Base-by-base conservation (phyloP, 176 grass and related monocot genomes). In the Secale cereale region DNA sequence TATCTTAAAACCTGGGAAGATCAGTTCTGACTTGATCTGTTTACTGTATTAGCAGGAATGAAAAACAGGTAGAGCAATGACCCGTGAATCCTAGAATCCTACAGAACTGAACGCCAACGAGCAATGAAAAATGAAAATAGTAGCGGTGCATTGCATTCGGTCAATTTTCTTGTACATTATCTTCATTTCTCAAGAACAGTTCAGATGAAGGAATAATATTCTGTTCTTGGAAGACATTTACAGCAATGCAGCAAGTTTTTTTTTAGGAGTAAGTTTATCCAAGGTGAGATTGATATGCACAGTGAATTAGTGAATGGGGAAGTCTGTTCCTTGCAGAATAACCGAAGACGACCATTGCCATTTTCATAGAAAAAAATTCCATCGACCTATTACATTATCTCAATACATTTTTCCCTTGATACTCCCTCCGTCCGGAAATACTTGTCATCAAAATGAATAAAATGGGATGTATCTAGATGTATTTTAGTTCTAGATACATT, bases 351-450 rank as follows among this genome's bases (percentile, higher is more conserved):
- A 40, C 4, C 16, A 54, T 17, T 52, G 52, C 64, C 30, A n/a
- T 85, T 61, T 71, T 37, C 29, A 29, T n/a, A 20, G 29, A 86
- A 29, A 19, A 86, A 65, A 86, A 39, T 56, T 40, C 2, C 64
- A 54, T 15, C 16, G 3, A 71, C 27, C 67, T 3, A 27, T n/a
- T 45, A 33, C 12, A 31, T 2, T 74, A 10, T 74, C 28, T 20
- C 9, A 7, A 25, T 11, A 22, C 27, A 80, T 3, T 80, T 25
- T 40, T 60, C 40, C 36, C 56, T 85, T 4, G 30, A 67, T 28
- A 67, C 35, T n/a, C n/a, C n/a, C n/a, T n/a, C n/a, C n/a, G n/a
- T n/a, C n/a, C n/a, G n/a, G n/a, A n/a, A n/a, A n/a, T n/a, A n/a
- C n/a, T n/a, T n/a, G n/a, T n/a, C n/a, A n/a, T n/a, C n/a, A n/a